These are phyloP conservation scores for Dianthus caryophyllus DNA, from an alignment of 148 eudicot genomes.

Conservation along the genomic window DNA sequence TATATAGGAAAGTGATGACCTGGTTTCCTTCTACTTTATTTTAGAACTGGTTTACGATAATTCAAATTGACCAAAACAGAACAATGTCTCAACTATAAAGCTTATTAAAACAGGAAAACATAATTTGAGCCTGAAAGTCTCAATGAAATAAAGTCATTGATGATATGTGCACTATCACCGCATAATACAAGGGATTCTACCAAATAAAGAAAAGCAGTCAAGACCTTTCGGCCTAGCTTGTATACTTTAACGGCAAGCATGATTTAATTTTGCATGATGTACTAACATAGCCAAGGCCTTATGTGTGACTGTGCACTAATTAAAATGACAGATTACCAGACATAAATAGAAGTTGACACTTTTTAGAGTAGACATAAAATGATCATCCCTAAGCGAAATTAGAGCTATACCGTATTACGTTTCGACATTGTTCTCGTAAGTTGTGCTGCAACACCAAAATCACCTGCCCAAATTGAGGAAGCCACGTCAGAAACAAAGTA, in stretches of 20 bases:
- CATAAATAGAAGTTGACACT: neutral
- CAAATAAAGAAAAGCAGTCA: constrained; percentile 1
- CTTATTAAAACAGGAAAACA: neutral
- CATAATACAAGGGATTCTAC: neutral
- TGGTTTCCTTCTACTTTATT: neutral
- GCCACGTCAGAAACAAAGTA: constrained; percentile 15
- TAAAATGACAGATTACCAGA: neutral
- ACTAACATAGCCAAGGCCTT: neutral
- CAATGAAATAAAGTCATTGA: neutral
- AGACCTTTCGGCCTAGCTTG: neutral
- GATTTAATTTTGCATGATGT: neutral
- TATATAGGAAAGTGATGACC: neutral
- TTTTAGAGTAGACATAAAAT: neutral
- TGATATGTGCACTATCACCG: too few relatives aligned
- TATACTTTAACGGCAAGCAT: neutral
- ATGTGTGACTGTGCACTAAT: neutral
- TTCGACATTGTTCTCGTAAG: constrained; percentile 98
- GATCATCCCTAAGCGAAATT: neutral
- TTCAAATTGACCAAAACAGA: neutral
- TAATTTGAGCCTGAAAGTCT: neutral
- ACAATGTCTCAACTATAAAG: neutral
- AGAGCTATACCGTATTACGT: constrained; percentile 75
- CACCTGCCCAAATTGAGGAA: constrained; percentile 52
- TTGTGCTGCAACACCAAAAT: constrained; percentile 99
- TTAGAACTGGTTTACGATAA: neutral